Base-by-base conservation (phyloP, 352 stramenopile genomes). In the Phytophthora pini region DNA sequence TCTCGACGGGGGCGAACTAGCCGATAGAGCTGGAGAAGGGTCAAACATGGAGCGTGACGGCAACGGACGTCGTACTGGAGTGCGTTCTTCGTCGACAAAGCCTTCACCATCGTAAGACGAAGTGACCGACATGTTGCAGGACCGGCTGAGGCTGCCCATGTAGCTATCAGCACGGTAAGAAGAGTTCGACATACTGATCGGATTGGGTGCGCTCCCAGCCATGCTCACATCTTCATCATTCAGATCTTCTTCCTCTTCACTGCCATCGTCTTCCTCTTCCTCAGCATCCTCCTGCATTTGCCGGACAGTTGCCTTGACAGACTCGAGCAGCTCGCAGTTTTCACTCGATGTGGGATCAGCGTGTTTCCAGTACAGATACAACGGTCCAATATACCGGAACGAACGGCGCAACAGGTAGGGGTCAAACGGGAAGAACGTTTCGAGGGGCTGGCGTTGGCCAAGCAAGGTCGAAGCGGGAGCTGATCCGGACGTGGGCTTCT, bases 381-480 rank as follows among this genome's bases (percentile, higher is more conserved):
- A 84, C 34, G 89, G 88, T 4, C 95, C 90, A 48, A 99, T 94
- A 67, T 92, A 98, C 24, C 74, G 79, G 70, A 98, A 97, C 20
- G 95, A 99, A 31, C 88, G 85, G 17, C 95, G 82, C 27, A 99
- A 70, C 36, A 99, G 76, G 64, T 98, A 98, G 7, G 97, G 97
- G 76, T 99, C 97, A 62, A 99, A 99, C 24, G 97, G 97, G 59
- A 99, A 99, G 65, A 99, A 99, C 5, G 85, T 93, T 56, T 93
- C 82, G 6, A 92, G 68, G 17, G 81, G 80, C 38, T 90, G 80
- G 10, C 84, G 81, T 32, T 87, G 72, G 8, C 78, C 80, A 12
- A 92, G 70, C 13, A 86, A 41, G 4, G 70, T 76, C 11, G 65
- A 64, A 24, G 72, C 60, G 15, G 72, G 48, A 6, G 64, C 66